These are phyloP conservation scores for Psilocybe tampanensis DNA, from an alignment of 768 basidiomycete species.

Conservation along the genomic window DNA sequence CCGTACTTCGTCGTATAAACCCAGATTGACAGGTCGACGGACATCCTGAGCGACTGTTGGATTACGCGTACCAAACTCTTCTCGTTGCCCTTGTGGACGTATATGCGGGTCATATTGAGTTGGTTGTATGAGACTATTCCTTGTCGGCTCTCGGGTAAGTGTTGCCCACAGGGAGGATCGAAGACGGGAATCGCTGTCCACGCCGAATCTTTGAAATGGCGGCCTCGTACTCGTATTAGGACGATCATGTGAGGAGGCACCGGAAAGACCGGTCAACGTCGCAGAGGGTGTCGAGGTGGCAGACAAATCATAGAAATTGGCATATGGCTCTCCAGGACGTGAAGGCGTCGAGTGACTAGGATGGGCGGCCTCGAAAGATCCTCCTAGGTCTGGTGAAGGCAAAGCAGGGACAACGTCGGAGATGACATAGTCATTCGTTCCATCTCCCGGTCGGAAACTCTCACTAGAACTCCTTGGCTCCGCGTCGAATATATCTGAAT, in stretches of 20 bases:
- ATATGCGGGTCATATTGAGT: neutral
- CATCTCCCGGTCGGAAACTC: neutral
- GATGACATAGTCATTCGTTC: neutral
- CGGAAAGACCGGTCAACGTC: neutral
- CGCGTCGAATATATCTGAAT: neutral
- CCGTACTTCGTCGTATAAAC: no score
- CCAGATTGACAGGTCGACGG: no score
- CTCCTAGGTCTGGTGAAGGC: constrained; percentile 32
- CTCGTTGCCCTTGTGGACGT: neutral
- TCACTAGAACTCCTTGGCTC: neutral
- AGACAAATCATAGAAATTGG: neutral
- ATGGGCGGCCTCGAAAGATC: constrained; percentile 22
- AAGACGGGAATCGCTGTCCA: neutral
- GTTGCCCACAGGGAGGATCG: neutral
- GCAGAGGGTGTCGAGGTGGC: neutral
- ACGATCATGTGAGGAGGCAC: neutral
- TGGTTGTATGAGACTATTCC: neutral
- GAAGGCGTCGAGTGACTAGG: constrained; percentile 6
- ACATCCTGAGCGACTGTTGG: no score
- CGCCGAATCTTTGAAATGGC: neutral
- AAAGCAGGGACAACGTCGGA: constrained; percentile 26
- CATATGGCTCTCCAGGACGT: neutral
- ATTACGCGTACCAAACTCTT: no score
- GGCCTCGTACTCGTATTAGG: neutral
- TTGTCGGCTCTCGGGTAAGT: neutral